phyloP scores from a whole-genome alignment of 768 basidiomycete species.

The Russula earlei region DNA sequence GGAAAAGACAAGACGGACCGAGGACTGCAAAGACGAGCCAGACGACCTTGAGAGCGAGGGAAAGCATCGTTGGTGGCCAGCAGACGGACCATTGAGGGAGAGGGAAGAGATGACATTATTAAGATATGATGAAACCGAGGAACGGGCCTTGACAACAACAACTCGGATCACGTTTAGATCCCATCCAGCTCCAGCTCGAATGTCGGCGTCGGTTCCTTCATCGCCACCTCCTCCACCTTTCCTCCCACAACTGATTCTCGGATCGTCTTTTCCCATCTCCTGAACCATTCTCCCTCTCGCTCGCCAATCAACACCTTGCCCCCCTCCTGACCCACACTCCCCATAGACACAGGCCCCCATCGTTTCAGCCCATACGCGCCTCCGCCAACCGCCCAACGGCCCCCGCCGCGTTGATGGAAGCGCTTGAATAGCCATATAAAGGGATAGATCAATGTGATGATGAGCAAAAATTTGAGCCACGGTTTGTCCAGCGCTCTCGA shows the following conservation, averaged over 20 bases:
- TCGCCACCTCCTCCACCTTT: constrained; percentile 6
- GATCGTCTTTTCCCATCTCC: constrained; percentile 64
- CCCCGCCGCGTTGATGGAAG: constrained; percentile 58
- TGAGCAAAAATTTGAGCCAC: constrained; percentile 62
- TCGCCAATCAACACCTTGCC: constrained; percentile 39
- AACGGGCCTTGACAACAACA: no score
- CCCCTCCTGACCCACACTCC: not conserved
- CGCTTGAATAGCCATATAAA: constrained; percentile 75
- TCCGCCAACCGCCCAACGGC: constrained; percentile 67
- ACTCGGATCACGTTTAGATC: not conserved
- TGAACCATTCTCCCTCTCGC: constrained; percentile 73
- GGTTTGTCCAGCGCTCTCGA: constrained; percentile 59
- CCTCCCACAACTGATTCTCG: constrained; percentile 20
- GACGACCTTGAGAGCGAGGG: constrained; percentile 16
- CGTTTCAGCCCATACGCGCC: constrained; percentile 66
- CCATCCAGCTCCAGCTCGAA: constrained; percentile 1
- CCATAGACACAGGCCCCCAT: constrained; percentile 11
- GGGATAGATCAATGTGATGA: constrained; percentile 64
- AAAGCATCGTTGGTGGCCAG: not conserved
- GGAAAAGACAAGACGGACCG: not conserved
- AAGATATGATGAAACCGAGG: no score
- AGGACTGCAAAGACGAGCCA: constrained; percentile 16
- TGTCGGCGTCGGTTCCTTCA: constrained; percentile 18
- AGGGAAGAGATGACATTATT: no score
- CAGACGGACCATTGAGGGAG: not conserved